Percentiles rank a stretch among this genome's conserved stretches.
Conservation (phyloP, 1,139 yeast species). For the Saccharomyces pastorianus region DNA sequence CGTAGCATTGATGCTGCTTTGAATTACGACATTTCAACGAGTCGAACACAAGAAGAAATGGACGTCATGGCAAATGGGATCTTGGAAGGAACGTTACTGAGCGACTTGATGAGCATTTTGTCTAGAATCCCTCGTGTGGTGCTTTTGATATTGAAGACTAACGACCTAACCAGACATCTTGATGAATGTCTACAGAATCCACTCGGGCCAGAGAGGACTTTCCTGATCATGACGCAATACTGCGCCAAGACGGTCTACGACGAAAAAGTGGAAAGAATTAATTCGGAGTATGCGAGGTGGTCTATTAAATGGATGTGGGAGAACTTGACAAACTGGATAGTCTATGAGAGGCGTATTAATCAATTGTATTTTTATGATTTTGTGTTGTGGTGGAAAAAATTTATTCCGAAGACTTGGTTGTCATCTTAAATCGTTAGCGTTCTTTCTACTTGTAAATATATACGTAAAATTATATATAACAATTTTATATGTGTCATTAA, state of each 20-base stretch:
- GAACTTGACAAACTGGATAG: constrained; percentile 41
- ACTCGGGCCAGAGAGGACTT: constrained; percentile 80
- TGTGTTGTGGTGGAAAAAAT: constrained; percentile 31
- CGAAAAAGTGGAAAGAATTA: constrained; percentile 46
- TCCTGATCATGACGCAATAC: constrained; percentile 80
- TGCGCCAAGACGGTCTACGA: constrained; percentile 75
- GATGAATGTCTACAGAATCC: constrained; percentile 81
- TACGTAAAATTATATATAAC: constrained; percentile 1
- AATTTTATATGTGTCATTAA: not conserved
- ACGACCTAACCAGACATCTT: constrained; percentile 80
- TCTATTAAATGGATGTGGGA: constrained; percentile 36
- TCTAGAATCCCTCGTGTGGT: constrained; percentile 81
- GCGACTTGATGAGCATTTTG: constrained; percentile 71
- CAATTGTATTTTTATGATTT: constrained; percentile 52
- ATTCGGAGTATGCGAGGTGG: constrained; percentile 32
- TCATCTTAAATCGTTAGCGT: not conserved
- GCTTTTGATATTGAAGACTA: constrained; percentile 79
- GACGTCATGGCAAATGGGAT: constrained; percentile 57
- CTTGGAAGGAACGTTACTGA: constrained; percentile 52
- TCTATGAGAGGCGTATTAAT: constrained; percentile 44
- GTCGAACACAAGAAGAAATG: constrained; percentile 51
- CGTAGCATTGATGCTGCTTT: constrained; percentile 67
- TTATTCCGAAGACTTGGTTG: constrained; percentile 5
- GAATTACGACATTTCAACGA: constrained; percentile 49
- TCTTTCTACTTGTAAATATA: constrained; percentile 2